phyloP scores from a whole-genome alignment of 371 early-diverging fungal species.

The Chytridium lagenaria region DNA sequence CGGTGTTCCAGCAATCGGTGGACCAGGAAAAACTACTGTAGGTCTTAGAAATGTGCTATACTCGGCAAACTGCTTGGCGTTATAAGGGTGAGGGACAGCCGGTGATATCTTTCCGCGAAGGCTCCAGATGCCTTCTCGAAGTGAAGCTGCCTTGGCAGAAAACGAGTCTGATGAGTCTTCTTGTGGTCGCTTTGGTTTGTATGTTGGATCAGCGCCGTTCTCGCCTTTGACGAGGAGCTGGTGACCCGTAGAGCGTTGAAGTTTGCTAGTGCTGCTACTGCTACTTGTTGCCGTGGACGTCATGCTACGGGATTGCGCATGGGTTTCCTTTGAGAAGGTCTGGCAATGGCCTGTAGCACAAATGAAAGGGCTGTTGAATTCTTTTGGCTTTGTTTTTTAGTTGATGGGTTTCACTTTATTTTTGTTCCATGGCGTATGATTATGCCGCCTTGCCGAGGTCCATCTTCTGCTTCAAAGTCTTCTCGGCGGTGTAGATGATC shows the following conservation, averaged over 20 bases:
- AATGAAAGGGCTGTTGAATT: background rate
- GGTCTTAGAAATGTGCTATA: background rate
- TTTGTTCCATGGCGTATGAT: no score
- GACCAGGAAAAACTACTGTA: background rate
- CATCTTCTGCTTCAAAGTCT: constrained; percentile 76
- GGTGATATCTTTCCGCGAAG: background rate
- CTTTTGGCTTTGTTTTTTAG: no score
- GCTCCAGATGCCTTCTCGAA: background rate
- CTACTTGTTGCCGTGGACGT: no score
- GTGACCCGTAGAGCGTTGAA: background rate
- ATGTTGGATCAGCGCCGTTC: background rate
- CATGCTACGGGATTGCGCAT: no score
- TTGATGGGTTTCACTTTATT: no score
- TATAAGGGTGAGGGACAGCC: constrained; percentile 3
- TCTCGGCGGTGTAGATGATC: constrained; percentile 86
- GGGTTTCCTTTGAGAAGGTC: no score
- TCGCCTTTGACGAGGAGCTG: background rate
- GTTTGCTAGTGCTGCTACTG: background rate
- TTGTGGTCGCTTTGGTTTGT: background rate
- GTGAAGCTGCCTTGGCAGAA: background rate
- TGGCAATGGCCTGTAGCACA: no score
- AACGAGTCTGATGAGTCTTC: background rate
- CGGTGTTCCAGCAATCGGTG: background rate
- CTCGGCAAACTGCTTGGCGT: background rate
- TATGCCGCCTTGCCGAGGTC: constrained; percentile 79